Evolutionary conservation across 2,329 filamentous ascomycete genomes (phyloP), one percentile per base, ranked within the genome.

Genomic region (Colletotrichum camelliae): DNA sequence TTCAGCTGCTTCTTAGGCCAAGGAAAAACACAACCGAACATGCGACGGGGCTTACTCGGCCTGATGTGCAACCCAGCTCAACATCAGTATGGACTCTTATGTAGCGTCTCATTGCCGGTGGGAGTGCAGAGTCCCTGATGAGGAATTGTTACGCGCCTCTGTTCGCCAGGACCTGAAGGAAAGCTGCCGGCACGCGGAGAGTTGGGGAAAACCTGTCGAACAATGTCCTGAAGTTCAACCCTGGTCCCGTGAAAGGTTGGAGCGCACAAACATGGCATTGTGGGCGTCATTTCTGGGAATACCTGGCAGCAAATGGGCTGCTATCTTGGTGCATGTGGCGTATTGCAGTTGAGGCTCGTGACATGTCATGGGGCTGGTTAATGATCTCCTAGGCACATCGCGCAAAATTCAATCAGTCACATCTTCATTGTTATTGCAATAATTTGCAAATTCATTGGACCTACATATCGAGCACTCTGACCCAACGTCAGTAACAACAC

Each of bases 31-130:
- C 10, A 48, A 48, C 43, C 18, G 10, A 21, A 12, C 18, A 48
- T 48, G 21, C n/a, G 5, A 48, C 18, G 10, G 18, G 43, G 9
- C 43, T 21, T 48, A 48, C 43, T 48, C 10, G 5, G 43, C 43
- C 18, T 21, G 9, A 21, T 48, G 10, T 48, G 43, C 9, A 48
- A 48, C 7, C 9, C 10, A 48, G 39, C 18, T 10, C 9, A 48
- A 12, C 3, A 12, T n/a, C 5, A 48, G 18, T 9, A 48, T n/a
- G 18, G 9, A 12, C n/a, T 21, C 0, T 7, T n/a, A 0, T 12
- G 39, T 12, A 48, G 43, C 43, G 43, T 48, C 43, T 21, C 18
- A 21, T 48, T 48, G n/a, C 43, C 10, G 10, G 43, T 48, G 10
- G 43, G 43, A 48, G 43, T 48, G 43, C 10, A 48, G 1, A 48